phyloP scores from a whole-genome alignment of 192 early-diverging fungal species.

The Borealophlyctis nickersoniae region DNA sequence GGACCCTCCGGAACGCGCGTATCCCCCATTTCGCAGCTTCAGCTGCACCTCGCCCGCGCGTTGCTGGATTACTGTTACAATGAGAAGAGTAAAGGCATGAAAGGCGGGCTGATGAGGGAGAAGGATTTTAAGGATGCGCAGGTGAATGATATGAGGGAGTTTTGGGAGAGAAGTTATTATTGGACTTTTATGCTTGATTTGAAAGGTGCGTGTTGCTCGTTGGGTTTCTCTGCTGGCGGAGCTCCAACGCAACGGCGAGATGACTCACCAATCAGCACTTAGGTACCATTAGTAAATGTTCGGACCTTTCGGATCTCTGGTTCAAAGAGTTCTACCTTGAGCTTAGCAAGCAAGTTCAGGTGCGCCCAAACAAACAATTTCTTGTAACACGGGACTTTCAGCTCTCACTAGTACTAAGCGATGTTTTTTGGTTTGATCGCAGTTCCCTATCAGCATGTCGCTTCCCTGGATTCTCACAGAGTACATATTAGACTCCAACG shows the following conservation, averaged over 20 bases:
- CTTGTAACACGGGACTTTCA: too few species aligned
- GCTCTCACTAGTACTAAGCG: background rate
- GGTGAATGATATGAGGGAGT: conserved; percentile 37
- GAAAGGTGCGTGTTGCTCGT: conserved; percentile 20
- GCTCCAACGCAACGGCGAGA: background rate
- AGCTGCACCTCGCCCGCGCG: conserved; percentile 35
- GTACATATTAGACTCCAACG: conserved; percentile 36
- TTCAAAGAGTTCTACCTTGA: conserved; percentile 60
- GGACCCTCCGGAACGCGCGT: too few species aligned
- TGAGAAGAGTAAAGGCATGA: conserved; percentile 49
- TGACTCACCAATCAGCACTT: background rate
- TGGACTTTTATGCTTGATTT: conserved; percentile 41
- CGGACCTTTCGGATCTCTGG: conserved; percentile 49
- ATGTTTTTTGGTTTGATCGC: background rate
- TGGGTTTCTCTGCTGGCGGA: background rate
- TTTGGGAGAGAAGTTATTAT: conserved; percentile 20
- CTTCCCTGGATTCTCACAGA: conserved; percentile 56
- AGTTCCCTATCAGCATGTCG: conserved; percentile 55
- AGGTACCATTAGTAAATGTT: conserved; percentile 28
- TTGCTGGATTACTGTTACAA: conserved; percentile 35
- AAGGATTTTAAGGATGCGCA: conserved; percentile 52
- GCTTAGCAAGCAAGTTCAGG: conserved; percentile 47
- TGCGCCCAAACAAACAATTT: conserved; percentile 3
- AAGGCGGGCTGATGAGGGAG: conserved; percentile 47
- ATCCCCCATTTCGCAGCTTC: conserved; percentile 16